These are phyloP conservation scores for Rhytidiadelphus loreus DNA, from an alignment of 225 moss, liverwort and hornwort species.

Conservation along the genomic window DNA sequence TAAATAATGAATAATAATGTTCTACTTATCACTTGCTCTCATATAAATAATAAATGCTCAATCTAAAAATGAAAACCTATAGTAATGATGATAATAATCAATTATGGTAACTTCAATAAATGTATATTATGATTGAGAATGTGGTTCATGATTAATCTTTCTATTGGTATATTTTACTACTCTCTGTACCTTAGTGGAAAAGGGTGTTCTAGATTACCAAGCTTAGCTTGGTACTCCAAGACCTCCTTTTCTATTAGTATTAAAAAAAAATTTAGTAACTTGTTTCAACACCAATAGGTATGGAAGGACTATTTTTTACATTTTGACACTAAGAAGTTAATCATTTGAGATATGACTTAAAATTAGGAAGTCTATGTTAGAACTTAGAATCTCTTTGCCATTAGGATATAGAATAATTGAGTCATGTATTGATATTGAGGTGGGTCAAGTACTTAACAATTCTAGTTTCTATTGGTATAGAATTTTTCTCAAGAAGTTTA, in stretches of 20 bases:
- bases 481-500: rapidly evolving
- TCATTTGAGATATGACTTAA: neutral
- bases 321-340: neutral
- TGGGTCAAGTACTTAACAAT: rapidly evolving
- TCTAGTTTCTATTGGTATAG: neutral
- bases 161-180: neutral
- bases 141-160: neutral
- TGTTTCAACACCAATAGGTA: neutral
- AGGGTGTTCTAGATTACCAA: rapidly evolving
- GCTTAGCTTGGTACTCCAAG: neutral
- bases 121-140: neutral
- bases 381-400: neutral
- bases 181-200: rapidly evolving
- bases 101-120: no score
- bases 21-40: neutral
- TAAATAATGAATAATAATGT: no score
- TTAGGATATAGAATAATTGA: neutral
- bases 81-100: rapidly evolving
- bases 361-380: neutral
- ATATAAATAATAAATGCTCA: neutral
- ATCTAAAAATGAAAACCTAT: neutral
- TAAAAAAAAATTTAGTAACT: no score
- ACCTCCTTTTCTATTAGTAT: no score
- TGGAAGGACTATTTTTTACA: neutral
- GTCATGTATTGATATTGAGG: neutral